Percentiles rank a stretch among this genome's conserved stretches.
These are phyloP conservation scores for Pseudofabraea citricarpa DNA, from an alignment of 2,329 filamentous ascomycete species.

Conservation along the genomic window DNA sequence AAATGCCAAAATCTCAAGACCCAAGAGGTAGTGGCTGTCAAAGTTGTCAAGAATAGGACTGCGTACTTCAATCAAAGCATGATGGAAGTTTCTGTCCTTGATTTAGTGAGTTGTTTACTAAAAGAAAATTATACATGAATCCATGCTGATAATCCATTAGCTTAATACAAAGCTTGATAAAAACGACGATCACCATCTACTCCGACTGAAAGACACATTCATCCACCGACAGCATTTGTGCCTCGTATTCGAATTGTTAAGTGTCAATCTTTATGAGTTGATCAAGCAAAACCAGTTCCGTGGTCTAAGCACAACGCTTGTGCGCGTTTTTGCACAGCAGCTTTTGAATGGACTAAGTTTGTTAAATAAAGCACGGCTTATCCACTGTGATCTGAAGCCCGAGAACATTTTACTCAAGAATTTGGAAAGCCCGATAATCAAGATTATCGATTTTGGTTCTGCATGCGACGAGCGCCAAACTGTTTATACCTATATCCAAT, in stretches of 20 bases:
- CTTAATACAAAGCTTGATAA: slow-evolving; percentile 98
- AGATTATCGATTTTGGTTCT: slow-evolving; percentile 99
- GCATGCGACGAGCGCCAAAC: slow-evolving; percentile 98
- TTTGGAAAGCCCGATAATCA: slow-evolving; percentile 97
- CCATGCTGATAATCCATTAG: slow-evolving; percentile 39
- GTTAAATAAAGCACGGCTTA: slow-evolving; percentile 91
- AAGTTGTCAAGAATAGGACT: slow-evolving; percentile 98
- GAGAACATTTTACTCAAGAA: slow-evolving; percentile 98
- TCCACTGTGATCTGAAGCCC: slow-evolving; percentile 96
- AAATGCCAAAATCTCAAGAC: slow-evolving; percentile 99
- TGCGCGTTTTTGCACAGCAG: slow-evolving; percentile 96
- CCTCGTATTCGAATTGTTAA: slow-evolving; percentile 91
- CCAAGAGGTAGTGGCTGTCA: slow-evolving; percentile 96
- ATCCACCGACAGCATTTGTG: slow-evolving; percentile 97
- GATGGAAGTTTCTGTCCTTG: slow-evolving; percentile 99
- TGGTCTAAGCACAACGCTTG: slow-evolving; percentile 91
- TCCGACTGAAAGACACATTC: slow-evolving; percentile 94
- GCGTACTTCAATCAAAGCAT: slow-evolving; percentile 99
- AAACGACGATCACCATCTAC: slow-evolving; percentile 94
- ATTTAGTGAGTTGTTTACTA: slow-evolving; percentile 59
- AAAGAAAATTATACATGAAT: too few species aligned
- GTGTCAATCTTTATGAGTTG: slow-evolving; percentile 95
- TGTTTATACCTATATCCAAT: slow-evolving; percentile 99
- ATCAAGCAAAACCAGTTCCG: slow-evolving; percentile 99
- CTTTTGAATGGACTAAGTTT: slow-evolving; percentile 87